phyloP scores from a whole-genome alignment of 2,329 filamentous ascomycete species.

The Pseudopithomyces chartarum region DNA sequence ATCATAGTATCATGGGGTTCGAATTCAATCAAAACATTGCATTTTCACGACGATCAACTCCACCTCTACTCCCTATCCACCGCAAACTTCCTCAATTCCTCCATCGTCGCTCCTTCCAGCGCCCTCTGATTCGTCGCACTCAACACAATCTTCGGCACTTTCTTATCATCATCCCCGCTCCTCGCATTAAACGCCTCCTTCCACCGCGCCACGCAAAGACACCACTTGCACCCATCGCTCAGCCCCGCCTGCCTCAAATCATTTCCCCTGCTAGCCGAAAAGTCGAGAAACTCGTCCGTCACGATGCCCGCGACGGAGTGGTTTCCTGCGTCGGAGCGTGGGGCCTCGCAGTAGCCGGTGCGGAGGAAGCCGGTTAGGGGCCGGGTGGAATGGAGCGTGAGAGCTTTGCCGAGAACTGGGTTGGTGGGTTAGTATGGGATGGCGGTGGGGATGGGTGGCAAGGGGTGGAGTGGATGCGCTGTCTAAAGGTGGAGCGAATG shows the following conservation, averaged over 20 bases:
- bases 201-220: slow-evolving; percentile 64
- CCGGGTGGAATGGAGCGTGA: slow-evolving; percentile 61
- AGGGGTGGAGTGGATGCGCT: not conserved
- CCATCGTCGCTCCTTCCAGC: slow-evolving; percentile 53
- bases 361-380: slow-evolving; percentile 66
- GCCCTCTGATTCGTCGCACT: slow-evolving; percentile 60
- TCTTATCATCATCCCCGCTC: slow-evolving; percentile 51
- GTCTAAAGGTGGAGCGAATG: not conserved
- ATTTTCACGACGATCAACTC: too few species aligned
- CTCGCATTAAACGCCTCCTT: slow-evolving; percentile 64
- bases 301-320: slow-evolving; percentile 63
- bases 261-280: slow-evolving; percentile 63
- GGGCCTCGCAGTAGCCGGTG: slow-evolving; percentile 65
- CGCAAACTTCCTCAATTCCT: slow-evolving; percentile 57
- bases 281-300: slow-evolving; percentile 66
- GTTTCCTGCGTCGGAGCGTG: slow-evolving; percentile 61
- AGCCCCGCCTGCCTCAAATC: slow-evolving; percentile 62
- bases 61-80: slow-evolving; percentile 22
- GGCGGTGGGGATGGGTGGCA: not conserved
- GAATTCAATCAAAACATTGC: too few species aligned
- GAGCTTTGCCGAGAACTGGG: slow-evolving; percentile 63
- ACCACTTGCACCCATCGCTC: slow-evolving; percentile 66
- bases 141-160: slow-evolving; percentile 56
- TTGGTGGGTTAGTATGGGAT: not conserved
- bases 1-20: too few species aligned